Evolutionary conservation across 164 flowering plant genomes (phyloP), one percentile per base, ranked within the genome.

Genomic region (Brasenia schreberi): DNA sequence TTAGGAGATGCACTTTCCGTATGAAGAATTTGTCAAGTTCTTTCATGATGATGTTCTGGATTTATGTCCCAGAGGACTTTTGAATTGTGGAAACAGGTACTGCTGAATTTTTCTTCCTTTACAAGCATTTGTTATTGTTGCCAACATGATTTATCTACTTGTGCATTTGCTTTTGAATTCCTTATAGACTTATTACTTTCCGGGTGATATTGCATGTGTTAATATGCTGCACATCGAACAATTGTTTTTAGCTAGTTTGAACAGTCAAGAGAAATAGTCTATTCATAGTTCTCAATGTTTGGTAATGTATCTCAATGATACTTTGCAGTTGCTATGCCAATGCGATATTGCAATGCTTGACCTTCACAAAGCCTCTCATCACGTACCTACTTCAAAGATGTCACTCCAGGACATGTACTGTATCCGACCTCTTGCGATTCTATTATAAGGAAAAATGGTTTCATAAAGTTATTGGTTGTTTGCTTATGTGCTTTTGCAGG

Each of bases 11-110:
- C 76, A 89, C 65, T 89, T 92, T 72, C 89, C 97, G 23, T 92
- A 86, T 75, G 97, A 87, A 62, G 90, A 86, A 65, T 85, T 92
- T 78, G 79, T 87, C 52, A 81, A 75, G 76, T 79, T 78, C 62
- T 92, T 83, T 68, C 81, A 81, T 62, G 74, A 62, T 74, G 90
- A 88, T 52, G 76, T 68, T 63, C 76, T 70, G 74, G 80, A 82
- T 69, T 63, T 90, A 19, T 73, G 77, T 52, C 97, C 97, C 53
- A 78, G 96, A 71, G 96, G 97, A 44, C 92, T 92, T 71, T 43
- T 86, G 65, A 92, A 92, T 72, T 87, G 89, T 67, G 94, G 97
- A 69, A 92, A 92, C 83, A 92, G 97, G 97, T 92, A 77, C 9
- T 18, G 6, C 39, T 6, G 12, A 49, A 49, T 49, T 14, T 5